Conservation (phyloP, 1,284 basidiomycete species). For the Agroathelia rolfsii region DNA sequence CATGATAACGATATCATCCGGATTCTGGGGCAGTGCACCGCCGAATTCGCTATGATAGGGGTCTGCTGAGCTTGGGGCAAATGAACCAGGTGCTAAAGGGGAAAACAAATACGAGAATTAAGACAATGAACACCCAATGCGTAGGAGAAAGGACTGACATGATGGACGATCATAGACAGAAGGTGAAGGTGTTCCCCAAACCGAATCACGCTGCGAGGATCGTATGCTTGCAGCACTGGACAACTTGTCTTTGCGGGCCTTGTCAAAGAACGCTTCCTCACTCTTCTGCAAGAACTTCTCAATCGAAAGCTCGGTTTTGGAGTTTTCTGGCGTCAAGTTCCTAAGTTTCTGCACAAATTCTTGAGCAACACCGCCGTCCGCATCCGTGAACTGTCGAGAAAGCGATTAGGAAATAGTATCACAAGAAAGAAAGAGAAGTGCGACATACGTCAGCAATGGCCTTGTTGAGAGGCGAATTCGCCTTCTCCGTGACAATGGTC, state of each 20-base stretch:
- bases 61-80: too few species aligned
- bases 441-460: slow-evolving; percentile 71
- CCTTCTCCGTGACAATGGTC: slow-evolving; percentile 84
- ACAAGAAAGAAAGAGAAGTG: background rate
- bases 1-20: slow-evolving; percentile 56
- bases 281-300: slow-evolving; percentile 85
- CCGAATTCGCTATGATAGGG: slow-evolving; percentile 41
- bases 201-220: slow-evolving; percentile 74
- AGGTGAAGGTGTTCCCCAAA: slow-evolving; percentile 66
- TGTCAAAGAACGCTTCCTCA: slow-evolving; percentile 87
- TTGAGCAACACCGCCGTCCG: slow-evolving; percentile 82
- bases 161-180: slow-evolving; percentile 67
- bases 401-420: slow-evolving; percentile 4
- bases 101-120: slow-evolving; percentile 11
- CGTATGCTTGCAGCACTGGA: slow-evolving; percentile 66
- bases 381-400: slow-evolving; percentile 71
- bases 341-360: slow-evolving; percentile 84
- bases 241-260: slow-evolving; percentile 80
- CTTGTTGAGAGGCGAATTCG: slow-evolving; percentile 83
- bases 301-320: slow-evolving; percentile 83
- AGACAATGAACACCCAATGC: slow-evolving; percentile 1
- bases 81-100: slow-evolving; percentile 47
- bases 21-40: slow-evolving; percentile 41
- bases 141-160: slow-evolving; percentile 36
- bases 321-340: slow-evolving; percentile 73